Conservation (phyloP, 345 rosid genomes). For the Excoecaria agallocha region DNA sequence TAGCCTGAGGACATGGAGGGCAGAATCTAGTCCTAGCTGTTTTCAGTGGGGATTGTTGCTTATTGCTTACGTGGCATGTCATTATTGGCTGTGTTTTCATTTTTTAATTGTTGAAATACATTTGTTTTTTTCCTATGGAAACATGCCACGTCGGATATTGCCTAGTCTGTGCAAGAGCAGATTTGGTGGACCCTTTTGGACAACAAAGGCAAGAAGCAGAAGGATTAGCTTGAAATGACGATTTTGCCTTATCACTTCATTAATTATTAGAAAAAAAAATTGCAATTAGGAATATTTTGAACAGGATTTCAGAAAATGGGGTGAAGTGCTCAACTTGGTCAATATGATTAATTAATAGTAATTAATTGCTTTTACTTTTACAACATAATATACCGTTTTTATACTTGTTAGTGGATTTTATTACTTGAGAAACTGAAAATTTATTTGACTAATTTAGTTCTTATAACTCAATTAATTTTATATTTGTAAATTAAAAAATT, state of each 20-base stretch:
- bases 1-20: background rate
- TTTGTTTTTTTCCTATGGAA: background rate
- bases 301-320: background rate
- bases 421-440: too few species aligned
- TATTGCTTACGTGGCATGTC: background rate
- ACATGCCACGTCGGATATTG: slow-evolving; percentile 3
- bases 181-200: background rate
- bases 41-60: background rate
- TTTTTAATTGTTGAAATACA: background rate
- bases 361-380: too few species aligned
- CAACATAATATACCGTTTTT: too few species aligned
- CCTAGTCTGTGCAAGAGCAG: background rate
- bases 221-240: background rate
- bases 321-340: background rate
- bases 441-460: too few species aligned
- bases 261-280: too few species aligned
- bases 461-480: too few species aligned
- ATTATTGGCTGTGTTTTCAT: background rate
- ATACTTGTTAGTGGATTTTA: too few species aligned
- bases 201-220: background rate
- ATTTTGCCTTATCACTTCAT: too few species aligned
- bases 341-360: background rate
- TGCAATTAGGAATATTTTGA: background rate
- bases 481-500: too few species aligned
- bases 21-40: background rate